Conservation (phyloP, 306 rosid species). For the Clitoria ternatea region DNA sequence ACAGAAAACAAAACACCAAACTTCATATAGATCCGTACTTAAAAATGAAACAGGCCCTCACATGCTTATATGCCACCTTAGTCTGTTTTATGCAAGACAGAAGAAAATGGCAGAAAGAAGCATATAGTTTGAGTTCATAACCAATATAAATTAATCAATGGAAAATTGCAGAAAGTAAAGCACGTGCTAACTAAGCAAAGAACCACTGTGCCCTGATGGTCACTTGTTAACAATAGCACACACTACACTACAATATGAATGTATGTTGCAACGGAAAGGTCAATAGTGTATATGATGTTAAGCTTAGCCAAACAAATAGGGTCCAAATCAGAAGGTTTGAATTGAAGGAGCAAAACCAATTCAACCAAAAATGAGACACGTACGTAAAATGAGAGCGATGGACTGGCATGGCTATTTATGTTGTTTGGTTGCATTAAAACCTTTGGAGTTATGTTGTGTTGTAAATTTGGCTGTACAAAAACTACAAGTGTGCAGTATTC, state of each 20-base stretch:
- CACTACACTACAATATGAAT: background rate
- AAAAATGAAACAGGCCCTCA: constrained; percentile 14
- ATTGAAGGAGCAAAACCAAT: constrained; percentile 8
- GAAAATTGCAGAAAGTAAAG: constrained; percentile 19
- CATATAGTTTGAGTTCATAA: constrained; percentile 13
- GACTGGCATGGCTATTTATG: constrained; percentile 16
- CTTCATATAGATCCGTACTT: constrained; percentile 24
- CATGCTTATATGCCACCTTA: constrained; percentile 26
- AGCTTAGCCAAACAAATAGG: background rate
- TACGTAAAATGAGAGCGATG: constrained; percentile 19
- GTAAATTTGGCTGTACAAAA: constrained; percentile 18
- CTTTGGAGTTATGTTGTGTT: constrained; percentile 20
- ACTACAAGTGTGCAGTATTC: background rate
- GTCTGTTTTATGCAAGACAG: background rate
- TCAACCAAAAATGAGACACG: constrained; percentile 19
- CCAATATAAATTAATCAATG: constrained; percentile 14
- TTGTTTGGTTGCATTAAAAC: constrained; percentile 39
- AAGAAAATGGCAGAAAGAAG: constrained; percentile 8
- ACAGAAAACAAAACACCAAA: constrained; percentile 15
- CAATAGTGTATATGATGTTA: background rate
- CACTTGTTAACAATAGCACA: background rate
- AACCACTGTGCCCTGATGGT: background rate
- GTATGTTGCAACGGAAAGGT: constrained; percentile 5
- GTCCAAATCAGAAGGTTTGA: background rate
- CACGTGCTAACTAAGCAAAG: constrained; percentile 26